Base-by-base conservation (phyloP, 805 yeast species). In the Metschnikowia sp. region DNA sequence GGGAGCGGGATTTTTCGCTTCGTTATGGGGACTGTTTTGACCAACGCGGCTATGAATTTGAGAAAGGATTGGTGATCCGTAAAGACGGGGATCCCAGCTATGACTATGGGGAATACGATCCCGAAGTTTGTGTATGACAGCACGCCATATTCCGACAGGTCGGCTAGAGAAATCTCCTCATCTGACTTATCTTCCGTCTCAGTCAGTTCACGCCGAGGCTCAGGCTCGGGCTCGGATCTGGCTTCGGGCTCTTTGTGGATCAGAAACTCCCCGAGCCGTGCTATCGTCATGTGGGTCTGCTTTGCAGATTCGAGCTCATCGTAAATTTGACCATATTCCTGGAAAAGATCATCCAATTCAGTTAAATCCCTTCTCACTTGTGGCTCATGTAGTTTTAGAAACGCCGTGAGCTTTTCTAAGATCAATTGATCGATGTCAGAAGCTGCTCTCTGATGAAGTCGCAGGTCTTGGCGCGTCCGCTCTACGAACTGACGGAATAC, bases 1-100 rank as follows among this genome's bases (percentile, higher is more conserved):
- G 76, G 75, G 15, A 73, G 50, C 0, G 71, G 69, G 18, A 73
- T 63, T 42, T 61, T 68, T 29, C 75, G 57, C 46, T 59, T 64
- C 3, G 54, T 51, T 0, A 64, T 56, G 4, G 64, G 60, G 6
- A 72, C 60, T 2, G 55, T 39, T 7, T 36, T 22, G 6, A 64
- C 62, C 43, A 68, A 51, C 8, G 54, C 49, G 10, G 48, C 32
- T 8, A 72, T 37, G 30, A 72, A 58, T 1, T 32, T 33, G 2
- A 59, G 43, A 8, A 73, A 52, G 7, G 61, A 64, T 1, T 39
- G 47, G 5, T 47, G 45, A 11, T 54, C 44, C 4, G 38, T 38
- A 10, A 70, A 47, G 12, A 48, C 48, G 3, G 55, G n/a, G 2
- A 40, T 47, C 1, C 69, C 58, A 0, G 73, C 75, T 7, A 73